A percentile compares a stretch with the other conserved stretches of the same genome.
These are phyloP conservation scores for Neurospora sp. DNA, from an alignment of 495 filamentous ascomycete genomes.

Conservation along the genomic window DNA sequence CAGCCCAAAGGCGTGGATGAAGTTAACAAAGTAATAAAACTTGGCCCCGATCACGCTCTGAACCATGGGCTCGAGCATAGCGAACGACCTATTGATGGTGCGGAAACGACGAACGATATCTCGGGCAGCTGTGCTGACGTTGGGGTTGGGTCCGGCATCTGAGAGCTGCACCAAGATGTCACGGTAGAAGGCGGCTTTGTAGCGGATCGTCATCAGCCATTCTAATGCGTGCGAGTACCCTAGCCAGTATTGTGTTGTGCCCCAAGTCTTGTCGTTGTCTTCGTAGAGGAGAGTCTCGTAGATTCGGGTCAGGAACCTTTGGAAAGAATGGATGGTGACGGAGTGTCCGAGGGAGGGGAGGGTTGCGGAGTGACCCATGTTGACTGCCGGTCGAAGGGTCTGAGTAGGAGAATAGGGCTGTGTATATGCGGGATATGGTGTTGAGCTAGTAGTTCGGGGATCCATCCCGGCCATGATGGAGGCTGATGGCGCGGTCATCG, in stretches of 20 bases:
- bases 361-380: not conserved
- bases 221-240: slow-evolving; percentile 8
- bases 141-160: not conserved
- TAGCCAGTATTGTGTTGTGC: slow-evolving; percentile 16
- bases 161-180: not conserved
- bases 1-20: slow-evolving; percentile 5
- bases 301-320: slow-evolving; percentile 3
- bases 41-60: slow-evolving; percentile 6
- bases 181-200: slow-evolving; percentile 10
- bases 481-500: not conserved
- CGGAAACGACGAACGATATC: not conserved
- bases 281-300: slow-evolving; percentile 12
- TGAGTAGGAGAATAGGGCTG: not conserved
- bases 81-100: slow-evolving; percentile 10
- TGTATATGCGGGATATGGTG: not conserved
- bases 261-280: slow-evolving; percentile 15
- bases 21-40: slow-evolving; percentile 12
- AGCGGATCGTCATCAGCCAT: slow-evolving; percentile 14
- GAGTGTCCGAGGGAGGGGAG: not conserved
- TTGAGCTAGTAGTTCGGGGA: not conserved
- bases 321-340: slow-evolving; percentile 1
- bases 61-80: slow-evolving; percentile 10
- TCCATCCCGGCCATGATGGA: not conserved
- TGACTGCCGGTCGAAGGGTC: not conserved
- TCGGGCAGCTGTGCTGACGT: not conserved